Evolutionary conservation across 768 basidiomycete species (phyloP).

Genomic region (Boletellus emodensis): DNA sequence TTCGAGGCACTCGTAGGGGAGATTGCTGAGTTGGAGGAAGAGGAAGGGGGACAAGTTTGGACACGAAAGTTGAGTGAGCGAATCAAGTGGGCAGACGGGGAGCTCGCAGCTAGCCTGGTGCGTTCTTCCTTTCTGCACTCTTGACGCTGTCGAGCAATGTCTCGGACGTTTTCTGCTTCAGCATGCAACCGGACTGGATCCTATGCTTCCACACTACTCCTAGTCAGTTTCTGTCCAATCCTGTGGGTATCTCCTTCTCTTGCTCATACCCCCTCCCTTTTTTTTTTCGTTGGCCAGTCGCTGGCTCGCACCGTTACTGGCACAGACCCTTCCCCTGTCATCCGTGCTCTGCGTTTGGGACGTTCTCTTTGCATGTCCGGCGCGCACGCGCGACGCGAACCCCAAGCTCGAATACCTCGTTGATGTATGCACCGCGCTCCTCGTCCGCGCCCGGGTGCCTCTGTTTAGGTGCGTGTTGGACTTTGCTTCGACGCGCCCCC

Average conservation of each 20-base stretch:
- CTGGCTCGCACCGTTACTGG: conserved; percentile 69
- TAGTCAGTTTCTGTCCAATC: conserved; percentile 46
- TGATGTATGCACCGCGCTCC: conserved; percentile 67
- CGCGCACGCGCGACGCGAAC: conserved; percentile 47
- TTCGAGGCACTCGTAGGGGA: conserved; percentile 73
- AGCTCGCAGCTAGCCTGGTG: conserved; percentile 60
- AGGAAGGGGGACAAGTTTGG: conserved; percentile 59
- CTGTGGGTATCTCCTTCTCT: not conserved
- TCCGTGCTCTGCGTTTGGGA: conserved; percentile 68
- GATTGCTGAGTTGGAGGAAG: conserved; percentile 69
- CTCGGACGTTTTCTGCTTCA: conserved; percentile 22
- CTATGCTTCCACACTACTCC: conserved; percentile 72
- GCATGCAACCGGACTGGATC: conserved; percentile 65
- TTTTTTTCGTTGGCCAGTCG: conserved; percentile 41
- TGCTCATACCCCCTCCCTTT: not conserved
- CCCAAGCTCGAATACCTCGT: conserved; percentile 67
- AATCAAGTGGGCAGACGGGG: conserved; percentile 58
- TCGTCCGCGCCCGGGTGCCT: conserved; percentile 51
- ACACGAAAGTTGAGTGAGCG: conserved; percentile 58
- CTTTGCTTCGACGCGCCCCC: too few species aligned
- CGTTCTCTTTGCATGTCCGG: conserved; percentile 56
- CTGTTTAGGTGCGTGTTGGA: conserved; percentile 47
- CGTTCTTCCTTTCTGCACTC: not conserved
- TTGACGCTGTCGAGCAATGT: not conserved
- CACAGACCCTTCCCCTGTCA: conserved; percentile 66